Base-by-base conservation (phyloP, 2,329 filamentous ascomycete genomes). In the Celoporthe dispersa region DNA sequence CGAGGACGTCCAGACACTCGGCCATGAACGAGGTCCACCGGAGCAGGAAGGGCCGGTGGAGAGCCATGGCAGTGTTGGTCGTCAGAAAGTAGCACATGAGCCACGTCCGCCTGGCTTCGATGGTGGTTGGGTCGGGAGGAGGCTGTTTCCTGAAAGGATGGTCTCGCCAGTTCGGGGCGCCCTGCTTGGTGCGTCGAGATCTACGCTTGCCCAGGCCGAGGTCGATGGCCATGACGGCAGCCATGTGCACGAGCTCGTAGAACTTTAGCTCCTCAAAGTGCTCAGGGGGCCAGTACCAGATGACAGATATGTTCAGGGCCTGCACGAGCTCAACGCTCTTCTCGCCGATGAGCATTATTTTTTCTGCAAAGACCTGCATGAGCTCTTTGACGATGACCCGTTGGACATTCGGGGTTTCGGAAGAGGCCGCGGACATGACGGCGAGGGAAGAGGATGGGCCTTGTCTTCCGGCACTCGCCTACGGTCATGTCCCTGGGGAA, bases 231-330 rank as follows among this genome's bases (percentile, higher is more conserved):
- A 97, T 93, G 74, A 93, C 87, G 63, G 91, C 91, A 2, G 92
- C 91, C 76, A 93, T 89, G 78, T 97, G 93, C 61, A 94, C 89
- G 73, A 96, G 86, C 81, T 95, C 92, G 81, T 96, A 97, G 78
- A 96, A 97, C 77, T 96, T 96, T 76, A 95, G 88, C 80, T 96
- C 92, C 76, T 97, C 93, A 70, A 92, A 92, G 75, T 92, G 87
- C 74, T 95, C 90, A 0, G 94, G 94, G 22, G 93, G 93, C 78
- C 90, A 90, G 78, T 97, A 97, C 92, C 94, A 97, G 28, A 94
- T 87, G n/a, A 91, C 89, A 8, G 89, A 85, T 3, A 97, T 83
- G 70, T 93, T 86, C 55, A 97, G 82, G 1, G 92, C 88, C 80
- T 97, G 94, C 11, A 97, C 88, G 8, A 97, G 83, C 79, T 97